Evolutionary conservation across 2,329 filamentous ascomycete species (phyloP), one percentile per base, ranked within the genome.

Genomic region (Chrysoporthe austroafricana): DNA sequence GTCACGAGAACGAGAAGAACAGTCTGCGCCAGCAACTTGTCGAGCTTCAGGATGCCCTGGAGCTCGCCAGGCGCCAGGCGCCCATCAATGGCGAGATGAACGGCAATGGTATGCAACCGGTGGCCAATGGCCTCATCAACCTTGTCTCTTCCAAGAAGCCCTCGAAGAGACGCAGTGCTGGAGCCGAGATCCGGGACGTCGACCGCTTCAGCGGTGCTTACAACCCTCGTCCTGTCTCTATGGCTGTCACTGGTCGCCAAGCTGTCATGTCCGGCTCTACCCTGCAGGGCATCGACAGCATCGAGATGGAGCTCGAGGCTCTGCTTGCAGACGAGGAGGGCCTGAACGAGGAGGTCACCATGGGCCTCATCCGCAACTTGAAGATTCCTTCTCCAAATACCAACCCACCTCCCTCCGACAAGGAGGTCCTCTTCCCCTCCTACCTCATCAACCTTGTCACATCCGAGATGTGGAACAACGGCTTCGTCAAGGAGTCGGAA

Each of bases 381-480:
- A 97, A 97, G 86, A 98, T 99, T 71, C 96, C 96, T 26, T 90
- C 91, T 13, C 95, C 96, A 58, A 92, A 90, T 76, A 90, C 92
- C 44, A 95, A 88, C 64, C 94, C 95, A 26, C 91, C 94, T 64
- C 95, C 96, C 13, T 97, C 94, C 21, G 96, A 99, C 81, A 99
- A 99, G 83, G 96, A 99, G 79, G 95, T 99, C 32, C 86, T 99
- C 63, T 99, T 99, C 90, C 96, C 96, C 44, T 95, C 96, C 11
- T 99, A 98, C 79, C 90, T 99, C 74, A 99, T 99, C 84, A 99
- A 99, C 80, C 86, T 99, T 70, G 96, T 99, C 71, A 99, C 96
- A 14, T 98, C 94, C 18, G 96, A 99, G 83, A 99, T 99, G 96
- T 99, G 96, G 96, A 99, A 99, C 84, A 99, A 99, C 75, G 96